phyloP scores from a whole-genome alignment of 108 stramenopile genomes.

The Bacterosira constricta region DNA sequence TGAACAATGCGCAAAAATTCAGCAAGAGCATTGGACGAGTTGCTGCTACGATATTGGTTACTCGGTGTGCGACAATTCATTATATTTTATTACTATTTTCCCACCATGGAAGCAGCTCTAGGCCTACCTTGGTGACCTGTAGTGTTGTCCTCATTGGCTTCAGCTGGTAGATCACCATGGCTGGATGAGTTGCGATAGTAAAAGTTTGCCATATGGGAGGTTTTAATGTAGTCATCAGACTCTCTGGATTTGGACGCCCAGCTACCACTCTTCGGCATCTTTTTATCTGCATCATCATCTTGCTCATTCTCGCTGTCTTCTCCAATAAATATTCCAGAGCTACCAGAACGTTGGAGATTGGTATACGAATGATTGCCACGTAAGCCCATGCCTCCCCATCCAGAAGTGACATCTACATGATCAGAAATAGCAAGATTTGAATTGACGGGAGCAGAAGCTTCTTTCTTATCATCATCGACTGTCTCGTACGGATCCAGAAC shows the following conservation, averaged over 20 bases:
- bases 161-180: slow-evolving; percentile 26
- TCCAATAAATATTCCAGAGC: slow-evolving; percentile 79
- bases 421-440: slow-evolving; percentile 15
- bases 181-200: slow-evolving; percentile 77
- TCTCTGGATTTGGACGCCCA: slow-evolving; percentile 23
- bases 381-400: slow-evolving; percentile 86
- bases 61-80: neutral
- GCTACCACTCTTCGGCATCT: slow-evolving; percentile 9
- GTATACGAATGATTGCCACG: slow-evolving; percentile 75
- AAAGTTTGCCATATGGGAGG: slow-evolving; percentile 88
- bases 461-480: slow-evolving; percentile 21
- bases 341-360: slow-evolving; percentile 63
- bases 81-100: neutral
- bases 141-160: neutral
- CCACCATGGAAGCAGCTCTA: neutral
- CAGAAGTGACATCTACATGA: slow-evolving; percentile 53
- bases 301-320: slow-evolving; percentile 61
- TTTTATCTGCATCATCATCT: slow-evolving; percentile 1
- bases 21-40: no score
- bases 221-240: slow-evolving; percentile 69
- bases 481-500: slow-evolving; percentile 64
- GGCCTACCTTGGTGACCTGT: neutral
- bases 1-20: no score
- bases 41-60: no score
- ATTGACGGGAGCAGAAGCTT: slow-evolving; percentile 2